Evolutionary conservation across 768 basidiomycete genomes (phyloP), one percentile per base, ranked within the genome.

Genomic region (Mycena metata): DNA sequence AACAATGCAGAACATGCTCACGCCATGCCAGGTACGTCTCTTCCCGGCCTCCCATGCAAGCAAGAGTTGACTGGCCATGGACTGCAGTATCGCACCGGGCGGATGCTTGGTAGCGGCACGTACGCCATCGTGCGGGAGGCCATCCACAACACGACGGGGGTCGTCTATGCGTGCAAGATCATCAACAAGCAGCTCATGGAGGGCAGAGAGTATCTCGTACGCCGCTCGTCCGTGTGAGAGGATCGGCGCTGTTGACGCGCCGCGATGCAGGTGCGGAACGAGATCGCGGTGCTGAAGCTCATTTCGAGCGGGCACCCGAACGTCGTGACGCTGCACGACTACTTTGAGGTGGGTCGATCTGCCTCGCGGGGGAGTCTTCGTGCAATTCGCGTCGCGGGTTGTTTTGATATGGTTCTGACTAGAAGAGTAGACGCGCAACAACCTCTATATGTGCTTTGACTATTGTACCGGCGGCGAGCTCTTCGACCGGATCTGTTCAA

Each of bases 131-230:
- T 95, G 57, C 94, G 94, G 80, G 96, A 97, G 83, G 96, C 96
- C 46, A 93, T 96, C 33, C 95, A 96, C 75, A 91, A 97, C 83
- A 90, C 91, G 81, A 95, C 95, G 0, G 83, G 83, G 58, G 87
- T 96, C 79, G 95, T 94, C 82, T 99, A 92, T 83, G 97, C 97
- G n/a, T 98, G 96, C 88, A 99, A 99, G 81, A 96, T 98, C 73
- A 96, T 98, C 82, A 98, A 97, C 89, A 99, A 99, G 86, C 94
- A 96, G 76, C 89, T 97, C 64, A 97, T 97, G 96, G 93, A 96
- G 76, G 96, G 96, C 2, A 85, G 97, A 70, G 96, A 99, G 81
- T 90, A 96, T 78, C 98, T 99, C 97, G 97, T 96, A 24, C 75
- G 89, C 76, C 21, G 51, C 42, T 35, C 15, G 55, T 63, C 23